Percentiles rank a stretch among this genome's conserved stretches.
These are phyloP conservation scores for Boletus pseudo-olivaceus DNA, from an alignment of 768 basidiomycete species.

Conservation along the genomic window DNA sequence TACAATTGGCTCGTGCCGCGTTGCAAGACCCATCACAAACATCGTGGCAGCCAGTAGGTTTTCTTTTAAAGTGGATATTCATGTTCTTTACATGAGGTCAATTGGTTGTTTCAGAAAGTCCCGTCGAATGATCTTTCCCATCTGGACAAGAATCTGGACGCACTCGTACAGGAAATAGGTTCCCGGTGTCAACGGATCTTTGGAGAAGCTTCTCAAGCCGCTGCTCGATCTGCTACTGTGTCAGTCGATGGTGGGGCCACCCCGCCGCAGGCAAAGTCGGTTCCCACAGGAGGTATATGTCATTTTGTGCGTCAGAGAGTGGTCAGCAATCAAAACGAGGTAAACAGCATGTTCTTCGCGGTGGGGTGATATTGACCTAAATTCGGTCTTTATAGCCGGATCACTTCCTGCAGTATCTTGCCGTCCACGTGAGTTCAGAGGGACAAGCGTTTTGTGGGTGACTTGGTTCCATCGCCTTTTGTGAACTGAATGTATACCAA, in stretches of 20 bases:
- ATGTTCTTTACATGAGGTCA: slow-evolving; percentile 24
- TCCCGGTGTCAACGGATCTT: slow-evolving; percentile 60
- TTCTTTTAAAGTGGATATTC: slow-evolving; percentile 25
- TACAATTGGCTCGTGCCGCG: slow-evolving; percentile 48
- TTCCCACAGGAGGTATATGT: slow-evolving; percentile 29
- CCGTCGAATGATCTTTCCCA: slow-evolving; percentile 49
- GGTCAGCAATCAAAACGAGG: slow-evolving; percentile 46
- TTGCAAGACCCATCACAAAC: slow-evolving; percentile 45
- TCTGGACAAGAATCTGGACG: slow-evolving; percentile 67
- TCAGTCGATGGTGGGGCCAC: slow-evolving; percentile 29
- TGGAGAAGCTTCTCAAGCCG: slow-evolving; percentile 56
- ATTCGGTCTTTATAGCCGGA: slow-evolving; percentile 37
- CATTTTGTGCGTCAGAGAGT: slow-evolving; percentile 54
- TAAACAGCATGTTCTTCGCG: slow-evolving; percentile 32
- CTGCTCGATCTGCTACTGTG: slow-evolving; percentile 56
- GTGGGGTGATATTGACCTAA: slow-evolving; percentile 25
- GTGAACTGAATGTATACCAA: slow-evolving; percentile 34
- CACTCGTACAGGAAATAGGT: slow-evolving; percentile 60
- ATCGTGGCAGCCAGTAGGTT: slow-evolving; percentile 53
- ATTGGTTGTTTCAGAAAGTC: slow-evolving; percentile 41
- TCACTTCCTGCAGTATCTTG: slow-evolving; percentile 50
- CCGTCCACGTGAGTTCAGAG: slow-evolving; percentile 41
- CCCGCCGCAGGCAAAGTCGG: slow-evolving; percentile 30
- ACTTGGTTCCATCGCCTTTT: slow-evolving; percentile 19
- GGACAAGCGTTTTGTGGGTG: slow-evolving; percentile 48